Conservation (phyloP, 768 basidiomycete species). For the Lentinula aciculospora region DNA sequence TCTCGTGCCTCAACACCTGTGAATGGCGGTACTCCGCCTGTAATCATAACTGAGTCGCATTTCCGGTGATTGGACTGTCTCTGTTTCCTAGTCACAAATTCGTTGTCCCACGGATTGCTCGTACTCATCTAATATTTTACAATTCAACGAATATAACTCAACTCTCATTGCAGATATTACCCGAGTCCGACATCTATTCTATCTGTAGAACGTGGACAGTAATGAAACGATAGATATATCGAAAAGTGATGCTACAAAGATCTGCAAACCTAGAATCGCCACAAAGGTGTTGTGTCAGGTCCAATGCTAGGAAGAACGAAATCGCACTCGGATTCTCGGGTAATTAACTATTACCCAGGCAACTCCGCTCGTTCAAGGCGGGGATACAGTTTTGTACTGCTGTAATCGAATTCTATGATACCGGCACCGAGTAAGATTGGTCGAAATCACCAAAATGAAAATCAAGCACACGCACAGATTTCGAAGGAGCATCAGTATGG, state of each 20-base stretch:
- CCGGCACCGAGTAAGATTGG: slow-evolving; percentile 2
- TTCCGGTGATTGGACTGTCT: slow-evolving; percentile 18
- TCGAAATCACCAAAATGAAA: background rate
- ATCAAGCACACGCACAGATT: slow-evolving; percentile 63
- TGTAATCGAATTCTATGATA: slow-evolving; percentile 46
- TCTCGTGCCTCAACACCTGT: slow-evolving; percentile 43
- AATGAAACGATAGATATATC: too few species aligned
- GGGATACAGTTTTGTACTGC: slow-evolving; percentile 28
- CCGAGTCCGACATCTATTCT: background rate
- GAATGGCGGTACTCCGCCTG: slow-evolving; percentile 13
- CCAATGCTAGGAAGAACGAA: too few species aligned
- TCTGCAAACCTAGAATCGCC: too few species aligned
- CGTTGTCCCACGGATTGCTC: background rate
- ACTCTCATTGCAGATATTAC: background rate
- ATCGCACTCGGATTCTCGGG: background rate
- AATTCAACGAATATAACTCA: background rate
- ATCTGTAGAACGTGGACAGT: background rate
- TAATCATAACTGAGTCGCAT: slow-evolving; percentile 42
- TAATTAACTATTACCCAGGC: background rate
- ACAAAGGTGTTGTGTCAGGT: too few species aligned
- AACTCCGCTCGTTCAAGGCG: background rate
- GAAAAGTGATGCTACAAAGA: too few species aligned
- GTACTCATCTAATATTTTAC: background rate
- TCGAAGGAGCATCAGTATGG: slow-evolving; percentile 94
- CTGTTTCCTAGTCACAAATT: background rate